Percentiles rank a stretch among this genome's conserved stretches.
Evolutionary conservation across 1,284 basidiomycete species (phyloP).

Genomic region (Apiotrichum domesticum): DNA sequence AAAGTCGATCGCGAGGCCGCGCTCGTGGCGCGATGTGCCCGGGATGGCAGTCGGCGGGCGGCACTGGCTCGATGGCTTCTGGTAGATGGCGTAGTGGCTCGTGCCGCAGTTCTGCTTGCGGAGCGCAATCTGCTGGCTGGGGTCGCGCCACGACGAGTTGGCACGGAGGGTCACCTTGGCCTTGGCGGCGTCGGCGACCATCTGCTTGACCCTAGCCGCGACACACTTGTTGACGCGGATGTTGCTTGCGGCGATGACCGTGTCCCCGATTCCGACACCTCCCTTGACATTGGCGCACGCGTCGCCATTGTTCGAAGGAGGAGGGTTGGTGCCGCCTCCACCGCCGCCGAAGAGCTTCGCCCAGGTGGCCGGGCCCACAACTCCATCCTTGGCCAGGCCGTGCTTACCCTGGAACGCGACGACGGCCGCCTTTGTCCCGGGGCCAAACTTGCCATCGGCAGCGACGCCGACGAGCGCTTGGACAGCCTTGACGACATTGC

Average conservation of each 20-base stretch:
- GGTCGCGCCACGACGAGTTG: conserved; percentile 3
- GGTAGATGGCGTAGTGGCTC: conserved; percentile 2
- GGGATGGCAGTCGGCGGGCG: conserved; percentile 1
- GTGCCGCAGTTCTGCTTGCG: conserved; percentile 7
- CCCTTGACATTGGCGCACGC: too few relatives aligned
- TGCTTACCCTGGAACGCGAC: not conserved
- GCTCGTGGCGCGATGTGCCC: conserved; percentile 4
- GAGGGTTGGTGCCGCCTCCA: not conserved
- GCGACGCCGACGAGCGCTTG: not conserved
- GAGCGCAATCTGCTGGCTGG: not conserved
- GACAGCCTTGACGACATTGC: not conserved
- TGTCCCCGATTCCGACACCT: not conserved
- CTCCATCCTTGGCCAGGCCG: not conserved
- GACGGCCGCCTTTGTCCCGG: not conserved
- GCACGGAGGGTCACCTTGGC: not conserved
- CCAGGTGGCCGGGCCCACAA: conserved; percentile 5
- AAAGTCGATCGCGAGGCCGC: conserved; percentile 10
- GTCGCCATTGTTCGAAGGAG: too few relatives aligned
- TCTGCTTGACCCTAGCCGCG: not conserved
- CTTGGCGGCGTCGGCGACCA: conserved; percentile 3
- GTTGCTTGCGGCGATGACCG: not conserved
- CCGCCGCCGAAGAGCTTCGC: not conserved
- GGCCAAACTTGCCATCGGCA: conserved; percentile 8
- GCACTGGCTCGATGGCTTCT: conserved; percentile 3
- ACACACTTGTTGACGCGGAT: conserved; percentile 9